Evolutionary conservation across 768 basidiomycete species (phyloP), one percentile per base, ranked within the genome.

Genomic region (Amanita fuliginea): DNA sequence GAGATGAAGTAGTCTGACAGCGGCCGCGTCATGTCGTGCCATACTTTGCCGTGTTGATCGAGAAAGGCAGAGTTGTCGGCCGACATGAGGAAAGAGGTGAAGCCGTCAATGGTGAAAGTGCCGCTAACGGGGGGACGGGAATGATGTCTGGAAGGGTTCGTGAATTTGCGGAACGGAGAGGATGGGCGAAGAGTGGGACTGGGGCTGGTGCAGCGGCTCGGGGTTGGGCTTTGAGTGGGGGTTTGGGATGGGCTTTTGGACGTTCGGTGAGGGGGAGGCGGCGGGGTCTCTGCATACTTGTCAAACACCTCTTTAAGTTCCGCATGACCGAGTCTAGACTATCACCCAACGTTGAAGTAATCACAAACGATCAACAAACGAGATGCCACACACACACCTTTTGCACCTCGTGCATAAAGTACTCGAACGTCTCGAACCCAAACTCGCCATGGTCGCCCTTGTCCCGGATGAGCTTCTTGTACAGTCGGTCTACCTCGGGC

Each of bases 1-100:
- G 89, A 91, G 58, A 95, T 81, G 59, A 75, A 94, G 40, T 98
- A 98, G 51, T 97, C 87, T 1, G 81, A 77, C 11, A 96, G 70
- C 1, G 95, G 91, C 1, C 76, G 70, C 0, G 84, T 85, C 96
- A 98, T 97, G 57, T 96, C 85, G 44, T 93, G 88, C 62, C 71
- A 73, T 4, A 82, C 66, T 13, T 69, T 66, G 16, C 54, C 54
- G 40, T 67, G 56, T 39, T 62, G 67, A 57, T 61, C 80, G 60
- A 64, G 65, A 50, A 74, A 71, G 0, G 65, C 64, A 0, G 81
- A 64, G 56, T 96, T 97, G 54, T 92, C 86, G 0, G 76, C 60
- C 0, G 92, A 94, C 8, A 83, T 62, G 4, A 98, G 77, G 71
- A 92, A 96, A 1, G 81, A 68, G 1, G 80, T 77, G 61, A 98